phyloP scores from a whole-genome alignment of 345 rosid species.

The Acer saccharum region DNA sequence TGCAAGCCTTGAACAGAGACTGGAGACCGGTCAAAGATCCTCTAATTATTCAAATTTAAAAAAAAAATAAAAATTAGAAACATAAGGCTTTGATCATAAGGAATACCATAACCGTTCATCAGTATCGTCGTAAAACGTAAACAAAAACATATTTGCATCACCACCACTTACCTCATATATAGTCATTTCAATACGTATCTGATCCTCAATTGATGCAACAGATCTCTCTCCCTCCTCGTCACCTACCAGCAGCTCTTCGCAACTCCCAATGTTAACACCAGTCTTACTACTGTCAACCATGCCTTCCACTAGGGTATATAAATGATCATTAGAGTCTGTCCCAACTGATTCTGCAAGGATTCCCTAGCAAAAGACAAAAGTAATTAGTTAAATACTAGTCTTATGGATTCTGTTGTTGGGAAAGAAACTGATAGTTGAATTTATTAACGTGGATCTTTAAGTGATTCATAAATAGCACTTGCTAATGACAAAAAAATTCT shows the following conservation, averaged over 20 bases:
- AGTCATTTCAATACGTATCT: slow-evolving; percentile 87
- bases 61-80: neutral
- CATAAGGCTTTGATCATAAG: neutral
- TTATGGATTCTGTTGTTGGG: neutral
- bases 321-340: slow-evolving; percentile 41
- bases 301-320: slow-evolving; percentile 72
- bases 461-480: neutral
- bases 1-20: neutral
- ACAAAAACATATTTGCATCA: slow-evolving; percentile 9
- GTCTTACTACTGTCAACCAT: slow-evolving; percentile 58
- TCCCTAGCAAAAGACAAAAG: slow-evolving; percentile 54
- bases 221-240: slow-evolving; percentile 84
- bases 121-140: neutral
- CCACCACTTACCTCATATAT: slow-evolving; percentile 71
- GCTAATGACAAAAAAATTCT: neutral
- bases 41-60: too few relatives aligned
- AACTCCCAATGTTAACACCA: slow-evolving; percentile 42
- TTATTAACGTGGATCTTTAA: neutral
- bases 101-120: neutral
- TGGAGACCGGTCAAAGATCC: neutral
- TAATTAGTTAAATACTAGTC: neutral
- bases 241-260: slow-evolving; percentile 65
- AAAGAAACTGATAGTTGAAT: slow-evolving; percentile 11
- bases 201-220: slow-evolving; percentile 85
- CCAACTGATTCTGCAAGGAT: slow-evolving; percentile 72